Evolutionary conservation across 768 basidiomycete species (phyloP), one percentile per base, ranked within the genome.

Genomic region (Collybia sp.): DNA sequence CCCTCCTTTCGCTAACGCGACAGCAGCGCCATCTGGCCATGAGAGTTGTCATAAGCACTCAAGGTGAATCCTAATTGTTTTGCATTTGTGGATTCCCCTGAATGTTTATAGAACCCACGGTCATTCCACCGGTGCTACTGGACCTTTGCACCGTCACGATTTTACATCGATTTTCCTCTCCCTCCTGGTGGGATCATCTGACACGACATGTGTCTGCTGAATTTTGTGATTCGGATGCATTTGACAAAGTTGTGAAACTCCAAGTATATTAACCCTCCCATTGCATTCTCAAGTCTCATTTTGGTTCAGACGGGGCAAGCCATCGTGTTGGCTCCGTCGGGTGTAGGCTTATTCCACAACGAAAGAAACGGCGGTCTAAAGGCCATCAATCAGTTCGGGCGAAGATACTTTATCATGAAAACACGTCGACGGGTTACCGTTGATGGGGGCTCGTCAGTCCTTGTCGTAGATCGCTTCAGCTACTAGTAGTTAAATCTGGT

Each of bases 151-250:
- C 77, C 1, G 65, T 86, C 0, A 62, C 78, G 0, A 75, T 88
- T n/a, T 52, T 87, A 2, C 86, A 88, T 51, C 70, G 86, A 1
- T 88, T 88, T 58, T 85, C 85, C 0, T 88, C 87, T 0, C 82
- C 83, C 0, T 71, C 81, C 1, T 88, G 86, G 86, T 85, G 83
- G 80, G 72, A 80, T 0, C 83, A 88, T 52, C 57, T 88, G 1
- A 67, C 74, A 1, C 76, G 80, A 15, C 85, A 87, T 53, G 82
- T 88, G 3, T 79, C 82, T 0, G 80, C 82, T 0, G 76, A 85
- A 49, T 72, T 85, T 45, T 73, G 75, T 1, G 63, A 67, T 5
- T 72, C 68, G 1, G 79, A 83, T 32, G 82, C 77, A 0, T 87
- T 88, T 48, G 79, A 86, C 48, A 70, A 75, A 42, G 77, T 88